Percentiles rank a stretch among this genome's conserved stretches.
Conservation (phyloP, 331 rosid genomes). For the Stylosanthes scabra region DNA sequence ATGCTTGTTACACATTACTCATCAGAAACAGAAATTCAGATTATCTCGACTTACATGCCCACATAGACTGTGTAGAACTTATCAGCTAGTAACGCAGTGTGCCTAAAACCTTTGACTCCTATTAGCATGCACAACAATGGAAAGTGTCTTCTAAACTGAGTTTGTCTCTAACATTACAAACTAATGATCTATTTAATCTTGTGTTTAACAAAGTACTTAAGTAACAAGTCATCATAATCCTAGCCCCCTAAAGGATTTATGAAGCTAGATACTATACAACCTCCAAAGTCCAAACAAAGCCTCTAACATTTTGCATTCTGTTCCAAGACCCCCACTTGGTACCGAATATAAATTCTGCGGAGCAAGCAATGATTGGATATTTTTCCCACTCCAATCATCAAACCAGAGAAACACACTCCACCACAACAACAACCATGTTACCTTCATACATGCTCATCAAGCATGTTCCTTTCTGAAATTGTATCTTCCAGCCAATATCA, state of each 20-base stretch:
- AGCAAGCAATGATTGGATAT: background rate
- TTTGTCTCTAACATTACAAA: background rate
- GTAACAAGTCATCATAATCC: too few relatives aligned
- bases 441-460: background rate
- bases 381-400: background rate
- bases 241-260: background rate
- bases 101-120: background rate
- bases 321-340: background rate
- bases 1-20: background rate
- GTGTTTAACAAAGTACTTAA: too few relatives aligned
- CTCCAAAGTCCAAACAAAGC: background rate
- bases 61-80: background rate
- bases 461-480: background rate
- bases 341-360: background rate
- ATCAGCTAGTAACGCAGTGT: background rate
- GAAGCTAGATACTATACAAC: background rate
- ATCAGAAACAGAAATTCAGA: slow-evolving; percentile 3
- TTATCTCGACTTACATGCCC: background rate
- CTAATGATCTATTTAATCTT: background rate
- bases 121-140: slow-evolving; percentile 9
- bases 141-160: background rate
- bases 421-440: background rate
- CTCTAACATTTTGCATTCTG: background rate
- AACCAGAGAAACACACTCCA: background rate
- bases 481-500: background rate